phyloP scores from a whole-genome alignment of 1,139 yeast genomes.

The Protomyces gravidus region DNA sequence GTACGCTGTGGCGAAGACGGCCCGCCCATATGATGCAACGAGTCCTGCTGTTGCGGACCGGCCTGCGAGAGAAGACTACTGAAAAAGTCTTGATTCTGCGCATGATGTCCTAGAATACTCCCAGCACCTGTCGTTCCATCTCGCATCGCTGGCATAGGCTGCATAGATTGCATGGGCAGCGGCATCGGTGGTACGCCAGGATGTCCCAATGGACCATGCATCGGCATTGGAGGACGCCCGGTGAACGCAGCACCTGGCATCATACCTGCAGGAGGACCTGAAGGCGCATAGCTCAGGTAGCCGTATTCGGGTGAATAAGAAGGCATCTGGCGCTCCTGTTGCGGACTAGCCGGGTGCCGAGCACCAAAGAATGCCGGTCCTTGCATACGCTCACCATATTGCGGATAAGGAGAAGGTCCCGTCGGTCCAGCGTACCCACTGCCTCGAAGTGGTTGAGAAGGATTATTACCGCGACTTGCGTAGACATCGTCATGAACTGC shows the following conservation, averaged over 20 bases:
- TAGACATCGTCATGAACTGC: background rate
- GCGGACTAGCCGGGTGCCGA: background rate
- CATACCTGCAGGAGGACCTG: background rate
- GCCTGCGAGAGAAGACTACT: slow-evolving; percentile 6
- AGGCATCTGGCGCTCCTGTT: background rate
- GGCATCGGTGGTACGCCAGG: background rate
- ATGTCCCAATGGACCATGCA: background rate
- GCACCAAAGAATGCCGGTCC: background rate
- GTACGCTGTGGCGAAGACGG: background rate
- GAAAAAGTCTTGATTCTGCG: slow-evolving; percentile 27
- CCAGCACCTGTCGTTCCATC: slow-evolving; percentile 1
- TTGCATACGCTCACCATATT: background rate
- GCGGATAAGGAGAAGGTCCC: background rate
- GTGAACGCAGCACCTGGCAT: background rate
- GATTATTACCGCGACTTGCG: background rate
- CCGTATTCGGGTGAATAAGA: background rate
- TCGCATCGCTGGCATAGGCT: slow-evolving; percentile 16
- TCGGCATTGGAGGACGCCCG: background rate
- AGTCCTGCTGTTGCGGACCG: background rate
- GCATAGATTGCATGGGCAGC: slow-evolving; percentile 4
- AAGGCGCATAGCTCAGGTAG: background rate
- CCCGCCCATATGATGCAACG: background rate
- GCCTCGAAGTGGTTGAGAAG: background rate
- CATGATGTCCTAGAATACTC: slow-evolving; percentile 12
- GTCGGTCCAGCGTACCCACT: background rate